Percentiles rank a stretch among this genome's conserved stretches.
Evolutionary conservation across 257 asterid genomes (phyloP).

Genomic region (Galeopsis tetrahit): DNA sequence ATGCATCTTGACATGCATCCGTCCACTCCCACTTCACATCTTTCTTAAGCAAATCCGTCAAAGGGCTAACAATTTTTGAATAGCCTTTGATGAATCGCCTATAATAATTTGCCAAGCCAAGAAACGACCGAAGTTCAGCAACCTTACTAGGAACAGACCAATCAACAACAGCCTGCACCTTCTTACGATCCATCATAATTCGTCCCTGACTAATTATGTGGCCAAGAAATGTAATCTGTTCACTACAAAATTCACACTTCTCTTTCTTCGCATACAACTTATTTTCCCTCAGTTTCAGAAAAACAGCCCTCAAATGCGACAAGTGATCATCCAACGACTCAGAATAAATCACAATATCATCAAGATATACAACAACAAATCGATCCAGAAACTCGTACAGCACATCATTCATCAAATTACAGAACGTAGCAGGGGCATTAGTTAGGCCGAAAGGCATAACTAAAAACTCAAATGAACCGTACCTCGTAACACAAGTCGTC

Average conservation of each 20-base stretch:
- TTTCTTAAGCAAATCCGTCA: conserved; percentile 27
- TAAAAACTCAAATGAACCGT: background rate
- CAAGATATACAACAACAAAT: background rate
- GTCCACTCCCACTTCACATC: background rate
- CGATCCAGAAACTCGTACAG: background rate
- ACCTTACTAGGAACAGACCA: background rate
- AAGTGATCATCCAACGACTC: background rate
- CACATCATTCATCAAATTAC: background rate
- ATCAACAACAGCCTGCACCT: background rate
- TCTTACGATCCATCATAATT: background rate
- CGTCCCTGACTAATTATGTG: background rate
- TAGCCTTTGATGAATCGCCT: background rate
- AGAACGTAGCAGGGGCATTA: background rate
- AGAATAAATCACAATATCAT: background rate
- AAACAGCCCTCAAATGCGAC: background rate
- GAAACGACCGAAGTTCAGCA: background rate
- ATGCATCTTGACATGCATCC: background rate
- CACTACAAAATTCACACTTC: background rate
- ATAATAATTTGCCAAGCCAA: background rate
- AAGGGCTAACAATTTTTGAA: background rate
- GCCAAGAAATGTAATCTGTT: background rate
- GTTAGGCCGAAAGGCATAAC: background rate
- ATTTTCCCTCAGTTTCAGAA: background rate
- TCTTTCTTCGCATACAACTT: background rate
- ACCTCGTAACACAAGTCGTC: background rate